These are phyloP conservation scores for Bryoglossum gracile DNA, from an alignment of 495 filamentous ascomycete species.

Conservation along the genomic window DNA sequence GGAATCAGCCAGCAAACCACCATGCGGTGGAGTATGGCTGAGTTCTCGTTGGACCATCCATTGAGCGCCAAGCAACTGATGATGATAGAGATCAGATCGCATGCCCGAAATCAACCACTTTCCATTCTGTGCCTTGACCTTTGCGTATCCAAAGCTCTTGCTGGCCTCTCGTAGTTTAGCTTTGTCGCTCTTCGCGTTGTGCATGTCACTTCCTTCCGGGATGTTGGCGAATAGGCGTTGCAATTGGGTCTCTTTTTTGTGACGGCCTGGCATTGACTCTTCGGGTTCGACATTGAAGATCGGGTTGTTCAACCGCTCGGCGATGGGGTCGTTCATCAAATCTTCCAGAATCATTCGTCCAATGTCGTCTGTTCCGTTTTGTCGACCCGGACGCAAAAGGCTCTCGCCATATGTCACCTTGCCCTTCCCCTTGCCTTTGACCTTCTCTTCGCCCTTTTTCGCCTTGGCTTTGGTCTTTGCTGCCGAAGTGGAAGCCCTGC, in stretches of 20 bases:
- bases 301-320: constrained; percentile 11
- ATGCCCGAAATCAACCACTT: constrained; percentile 45
- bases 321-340: constrained; percentile 15
- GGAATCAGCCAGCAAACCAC: constrained; percentile 50
- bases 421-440: background rate
- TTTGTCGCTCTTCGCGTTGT: constrained; percentile 11
- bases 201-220: constrained; percentile 1
- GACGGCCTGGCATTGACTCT: background rate
- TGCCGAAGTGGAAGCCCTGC: background rate
- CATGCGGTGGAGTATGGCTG: constrained; percentile 31
- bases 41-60: constrained; percentile 54
- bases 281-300: constrained; percentile 15
- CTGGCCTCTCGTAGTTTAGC: constrained; percentile 28
- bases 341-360: constrained; percentile 11
- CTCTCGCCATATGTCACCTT: background rate
- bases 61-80: constrained; percentile 48
- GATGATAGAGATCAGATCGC: constrained; percentile 37
- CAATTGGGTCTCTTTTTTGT: constrained; percentile 15
- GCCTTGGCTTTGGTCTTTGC: background rate
- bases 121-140: constrained; percentile 29
- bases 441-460: constrained; percentile 1
- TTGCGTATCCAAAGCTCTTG: constrained; percentile 33
- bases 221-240: constrained; percentile 17
- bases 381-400: background rate
- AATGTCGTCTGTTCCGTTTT: constrained; percentile 5